Conservation (phyloP, 2,329 filamentous ascomycete genomes). For the Alternaria sp. region DNA sequence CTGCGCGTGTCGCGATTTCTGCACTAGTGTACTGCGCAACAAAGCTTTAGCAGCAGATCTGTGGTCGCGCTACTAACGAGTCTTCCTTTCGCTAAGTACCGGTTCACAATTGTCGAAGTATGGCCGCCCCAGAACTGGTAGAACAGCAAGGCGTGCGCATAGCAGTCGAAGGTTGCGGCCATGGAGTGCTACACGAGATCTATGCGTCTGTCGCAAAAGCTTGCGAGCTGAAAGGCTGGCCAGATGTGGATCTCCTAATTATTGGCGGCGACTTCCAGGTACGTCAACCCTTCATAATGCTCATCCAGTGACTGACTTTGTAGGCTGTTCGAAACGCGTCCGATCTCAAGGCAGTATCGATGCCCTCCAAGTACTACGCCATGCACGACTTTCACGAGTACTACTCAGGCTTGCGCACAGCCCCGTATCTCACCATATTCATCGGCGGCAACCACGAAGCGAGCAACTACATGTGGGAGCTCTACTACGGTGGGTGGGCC, state of each 20-base stretch:
- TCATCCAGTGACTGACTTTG: slow-evolving; percentile 19
- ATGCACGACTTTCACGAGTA: slow-evolving; percentile 95
- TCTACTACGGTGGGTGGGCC: slow-evolving; percentile 97
- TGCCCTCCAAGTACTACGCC: slow-evolving; percentile 83
- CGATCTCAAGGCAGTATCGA: slow-evolving; percentile 87
- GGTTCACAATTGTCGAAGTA: slow-evolving; percentile 8
- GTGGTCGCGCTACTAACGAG: not conserved
- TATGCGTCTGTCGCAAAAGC: slow-evolving; percentile 78
- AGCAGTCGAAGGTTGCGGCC: slow-evolving; percentile 88
- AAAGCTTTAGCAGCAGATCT: not conserved
- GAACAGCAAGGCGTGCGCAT: slow-evolving; percentile 63
- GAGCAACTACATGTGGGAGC: slow-evolving; percentile 84
- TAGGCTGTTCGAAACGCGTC: slow-evolving; percentile 85
- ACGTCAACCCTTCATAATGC: slow-evolving; percentile 15
- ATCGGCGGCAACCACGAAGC: slow-evolving; percentile 96
- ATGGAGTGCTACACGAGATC: slow-evolving; percentile 90
- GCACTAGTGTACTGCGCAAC: slow-evolving; percentile 4
- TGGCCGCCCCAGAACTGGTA: slow-evolving; percentile 35
- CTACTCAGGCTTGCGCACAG: slow-evolving; percentile 77
- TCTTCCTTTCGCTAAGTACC: not conserved
- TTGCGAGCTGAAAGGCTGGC: slow-evolving; percentile 75
- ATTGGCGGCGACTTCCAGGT: slow-evolving; percentile 97
- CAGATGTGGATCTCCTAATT: slow-evolving; percentile 84
- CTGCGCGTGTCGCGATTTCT: not conserved
- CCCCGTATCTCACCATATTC: slow-evolving; percentile 91